Conservation (phyloP, 345 rosid genomes). For the Corchorus olitorius region DNA sequence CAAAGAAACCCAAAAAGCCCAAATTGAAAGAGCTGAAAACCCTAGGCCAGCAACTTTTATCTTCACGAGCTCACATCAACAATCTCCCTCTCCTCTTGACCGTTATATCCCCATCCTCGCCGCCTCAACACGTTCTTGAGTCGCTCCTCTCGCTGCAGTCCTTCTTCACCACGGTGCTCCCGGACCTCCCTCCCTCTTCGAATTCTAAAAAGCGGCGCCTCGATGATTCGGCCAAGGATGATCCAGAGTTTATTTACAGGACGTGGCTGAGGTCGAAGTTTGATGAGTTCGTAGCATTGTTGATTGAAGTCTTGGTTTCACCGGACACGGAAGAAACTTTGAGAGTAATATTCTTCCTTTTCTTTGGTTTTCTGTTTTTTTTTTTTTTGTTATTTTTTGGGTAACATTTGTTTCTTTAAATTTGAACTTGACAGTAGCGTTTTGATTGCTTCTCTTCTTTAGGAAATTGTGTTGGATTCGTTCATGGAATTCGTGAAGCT, state of each 20-base stretch:
- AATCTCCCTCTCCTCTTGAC: slow-evolving; percentile 79
- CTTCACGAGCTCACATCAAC: slow-evolving; percentile 75
- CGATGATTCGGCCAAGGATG: slow-evolving; percentile 27
- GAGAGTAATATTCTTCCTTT: slow-evolving; percentile 38
- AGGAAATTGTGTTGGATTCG: slow-evolving; percentile 83
- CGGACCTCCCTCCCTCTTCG: slow-evolving; percentile 66
- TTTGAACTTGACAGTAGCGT: neutral
- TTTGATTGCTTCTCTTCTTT: slow-evolving; percentile 14
- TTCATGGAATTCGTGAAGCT: slow-evolving; percentile 82
- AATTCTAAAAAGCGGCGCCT: slow-evolving; percentile 26
- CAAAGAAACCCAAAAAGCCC: slow-evolving; percentile 38
- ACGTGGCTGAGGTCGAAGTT: slow-evolving; percentile 87
- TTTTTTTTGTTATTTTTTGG: neutral
- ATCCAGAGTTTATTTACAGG: slow-evolving; percentile 57
- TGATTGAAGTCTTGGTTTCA: slow-evolving; percentile 50
- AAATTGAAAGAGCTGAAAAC: slow-evolving; percentile 62
- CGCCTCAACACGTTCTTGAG: slow-evolving; percentile 70
- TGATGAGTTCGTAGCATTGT: slow-evolving; percentile 61
- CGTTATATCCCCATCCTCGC: slow-evolving; percentile 56
- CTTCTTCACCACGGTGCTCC: slow-evolving; percentile 79
- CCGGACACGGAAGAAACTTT: slow-evolving; percentile 53
- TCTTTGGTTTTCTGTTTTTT: neutral
- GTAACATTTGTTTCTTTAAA: neutral
- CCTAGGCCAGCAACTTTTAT: slow-evolving; percentile 66
- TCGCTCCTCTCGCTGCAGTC: slow-evolving; percentile 91